A percentile compares a stretch with the other conserved stretches of the same genome.
Conservation (phyloP, 331 rosid genomes). For the Cucumis variabilis region DNA sequence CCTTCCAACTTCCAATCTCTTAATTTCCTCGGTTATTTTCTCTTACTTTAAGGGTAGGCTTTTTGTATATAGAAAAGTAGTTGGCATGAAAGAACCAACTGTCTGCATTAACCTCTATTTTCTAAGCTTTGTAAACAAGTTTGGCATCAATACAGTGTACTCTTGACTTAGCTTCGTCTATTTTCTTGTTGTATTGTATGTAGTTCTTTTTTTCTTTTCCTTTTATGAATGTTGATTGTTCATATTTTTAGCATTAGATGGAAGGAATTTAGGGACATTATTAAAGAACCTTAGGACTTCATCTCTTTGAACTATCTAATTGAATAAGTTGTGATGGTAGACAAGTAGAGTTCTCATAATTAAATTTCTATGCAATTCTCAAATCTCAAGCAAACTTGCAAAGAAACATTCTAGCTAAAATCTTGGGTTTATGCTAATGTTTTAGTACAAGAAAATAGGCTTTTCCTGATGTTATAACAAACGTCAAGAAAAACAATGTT, state of each 20-base stretch:
- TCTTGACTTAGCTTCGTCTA: constrained; percentile 78
- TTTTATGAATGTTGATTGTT: constrained; percentile 22
- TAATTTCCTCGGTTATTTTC: too few relatives aligned
- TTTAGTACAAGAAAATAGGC: too few relatives aligned
- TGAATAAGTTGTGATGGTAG: background rate
- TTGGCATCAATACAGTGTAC: constrained; percentile 88
- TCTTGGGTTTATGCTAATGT: background rate
- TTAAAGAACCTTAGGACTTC: background rate
- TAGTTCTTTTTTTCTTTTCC: constrained; percentile 27
- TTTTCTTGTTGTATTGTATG: constrained; percentile 85
- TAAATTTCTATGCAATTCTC: background rate
- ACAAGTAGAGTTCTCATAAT: background rate
- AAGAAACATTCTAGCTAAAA: background rate
- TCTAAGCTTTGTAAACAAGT: constrained; percentile 93
- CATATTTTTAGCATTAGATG: background rate
- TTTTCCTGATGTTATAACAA: too few relatives aligned
- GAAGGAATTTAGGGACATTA: background rate
- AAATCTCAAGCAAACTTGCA: background rate
- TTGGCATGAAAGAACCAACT: too few relatives aligned
- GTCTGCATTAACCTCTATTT: constrained; percentile 87
- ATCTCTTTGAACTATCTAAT: constrained; percentile 1
- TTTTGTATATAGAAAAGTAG: too few relatives aligned
- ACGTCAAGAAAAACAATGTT: too few relatives aligned
- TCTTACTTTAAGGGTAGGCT: too few relatives aligned
- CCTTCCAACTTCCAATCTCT: too few relatives aligned